phyloP scores from a whole-genome alignment of 2,329 filamentous ascomycete species.

The Aaosphaeria arxii region DNA sequence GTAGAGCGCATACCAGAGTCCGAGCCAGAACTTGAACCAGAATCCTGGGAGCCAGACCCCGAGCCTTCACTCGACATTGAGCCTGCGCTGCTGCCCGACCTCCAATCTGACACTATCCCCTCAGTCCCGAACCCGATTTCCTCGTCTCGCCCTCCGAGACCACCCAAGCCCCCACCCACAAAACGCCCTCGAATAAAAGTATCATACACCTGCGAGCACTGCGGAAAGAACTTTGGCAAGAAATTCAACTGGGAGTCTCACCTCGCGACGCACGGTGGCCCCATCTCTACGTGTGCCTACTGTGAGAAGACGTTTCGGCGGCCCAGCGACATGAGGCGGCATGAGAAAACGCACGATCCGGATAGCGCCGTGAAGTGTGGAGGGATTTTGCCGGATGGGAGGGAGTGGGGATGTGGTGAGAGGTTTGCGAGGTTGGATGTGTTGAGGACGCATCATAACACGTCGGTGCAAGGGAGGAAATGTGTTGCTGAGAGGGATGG shows the following conservation, averaged over 20 bases:
- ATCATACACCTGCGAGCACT: slow-evolving; percentile 23
- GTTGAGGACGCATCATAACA: too few species aligned
- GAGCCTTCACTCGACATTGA: too few species aligned
- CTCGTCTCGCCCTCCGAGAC: too few species aligned
- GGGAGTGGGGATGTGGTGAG: too few species aligned
- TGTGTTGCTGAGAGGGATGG: too few species aligned
- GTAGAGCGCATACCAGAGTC: not conserved
- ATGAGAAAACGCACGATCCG: slow-evolving; percentile 22
- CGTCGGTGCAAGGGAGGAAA: too few species aligned
- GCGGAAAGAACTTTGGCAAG: slow-evolving; percentile 38
- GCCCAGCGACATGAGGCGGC: slow-evolving; percentile 18
- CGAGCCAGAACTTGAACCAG: too few species aligned
- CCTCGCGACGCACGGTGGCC: slow-evolving; percentile 19
- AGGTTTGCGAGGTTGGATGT: too few species aligned
- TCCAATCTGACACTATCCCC: not conserved
- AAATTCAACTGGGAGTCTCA: slow-evolving; percentile 38
- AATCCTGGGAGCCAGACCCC: too few species aligned
- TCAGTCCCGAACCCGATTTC: too few species aligned
- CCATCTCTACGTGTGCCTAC: slow-evolving; percentile 13
- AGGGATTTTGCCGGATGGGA: too few species aligned
- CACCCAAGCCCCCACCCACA: slow-evolving; percentile 11
- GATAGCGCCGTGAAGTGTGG: too few species aligned
- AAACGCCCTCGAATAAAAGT: slow-evolving; percentile 10
- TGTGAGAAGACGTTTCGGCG: slow-evolving; percentile 26
- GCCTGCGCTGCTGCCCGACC: not conserved